A percentile compares a stretch with the other conserved stretches of the same genome.
phyloP scores from a whole-genome alignment of 169 alveolate species.

The Neospora caninum region DNA sequence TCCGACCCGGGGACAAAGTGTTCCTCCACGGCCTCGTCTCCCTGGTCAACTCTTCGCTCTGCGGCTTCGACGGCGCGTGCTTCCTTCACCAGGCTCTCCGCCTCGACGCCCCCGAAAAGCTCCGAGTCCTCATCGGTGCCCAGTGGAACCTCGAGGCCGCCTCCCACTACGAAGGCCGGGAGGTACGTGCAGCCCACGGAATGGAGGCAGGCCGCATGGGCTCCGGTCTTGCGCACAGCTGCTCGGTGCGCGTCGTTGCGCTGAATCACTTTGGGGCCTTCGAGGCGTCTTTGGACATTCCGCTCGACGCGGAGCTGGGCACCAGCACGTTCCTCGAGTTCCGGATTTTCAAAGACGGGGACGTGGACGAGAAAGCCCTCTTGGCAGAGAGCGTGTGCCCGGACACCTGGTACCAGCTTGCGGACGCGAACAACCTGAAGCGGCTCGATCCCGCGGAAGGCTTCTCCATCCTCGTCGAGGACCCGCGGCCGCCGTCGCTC shows the following conservation, averaged over 20 bases:
- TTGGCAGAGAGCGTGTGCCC: background rate
- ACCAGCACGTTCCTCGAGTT: background rate
- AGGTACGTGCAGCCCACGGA: background rate
- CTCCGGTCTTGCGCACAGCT: background rate
- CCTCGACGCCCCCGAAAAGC: background rate
- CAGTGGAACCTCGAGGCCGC: background rate
- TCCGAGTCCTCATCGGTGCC: background rate
- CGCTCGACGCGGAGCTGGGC: background rate
- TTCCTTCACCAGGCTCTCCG: background rate
- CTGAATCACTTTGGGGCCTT: background rate
- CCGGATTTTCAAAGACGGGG: background rate
- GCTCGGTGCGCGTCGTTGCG: background rate
- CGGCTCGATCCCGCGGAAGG: background rate
- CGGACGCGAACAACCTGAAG: background rate
- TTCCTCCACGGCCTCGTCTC: background rate
- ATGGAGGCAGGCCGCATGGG: no score
- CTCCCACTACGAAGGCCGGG: background rate
- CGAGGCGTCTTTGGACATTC: background rate
- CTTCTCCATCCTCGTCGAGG: background rate
- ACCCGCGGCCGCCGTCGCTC: background rate
- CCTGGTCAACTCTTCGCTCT: background rate
- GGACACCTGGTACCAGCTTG: background rate
- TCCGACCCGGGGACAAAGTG: background rate
- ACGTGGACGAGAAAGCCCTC: background rate
- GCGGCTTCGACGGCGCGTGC: background rate